These are phyloP conservation scores for Akanthomyces dipterigenus DNA, from an alignment of 2,329 filamentous ascomycete genomes.

Conservation along the genomic window DNA sequence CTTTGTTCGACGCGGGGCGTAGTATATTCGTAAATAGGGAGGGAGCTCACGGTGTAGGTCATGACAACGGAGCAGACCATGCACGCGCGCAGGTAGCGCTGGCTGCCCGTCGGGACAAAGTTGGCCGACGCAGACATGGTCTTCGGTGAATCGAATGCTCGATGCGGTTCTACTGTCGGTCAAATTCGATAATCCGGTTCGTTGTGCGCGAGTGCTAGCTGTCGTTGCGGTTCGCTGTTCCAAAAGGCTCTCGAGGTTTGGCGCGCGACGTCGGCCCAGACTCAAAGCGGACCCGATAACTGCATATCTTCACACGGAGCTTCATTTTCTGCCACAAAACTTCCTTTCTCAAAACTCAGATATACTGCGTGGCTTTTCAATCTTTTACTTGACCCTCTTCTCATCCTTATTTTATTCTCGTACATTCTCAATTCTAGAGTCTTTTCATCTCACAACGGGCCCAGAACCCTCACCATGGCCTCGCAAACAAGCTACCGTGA, in stretches of 20 bases:
- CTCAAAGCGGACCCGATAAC: slow-evolving; percentile 8
- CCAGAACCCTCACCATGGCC: background rate
- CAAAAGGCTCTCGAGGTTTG: background rate
- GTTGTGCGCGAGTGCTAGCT: background rate
- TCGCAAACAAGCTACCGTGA: slow-evolving; percentile 18
- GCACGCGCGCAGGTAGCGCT: slow-evolving; percentile 87
- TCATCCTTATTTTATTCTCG: background rate
- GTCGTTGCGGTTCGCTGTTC: background rate
- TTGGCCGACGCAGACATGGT: slow-evolving; percentile 41
- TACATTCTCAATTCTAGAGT: background rate
- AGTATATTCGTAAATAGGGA: background rate
- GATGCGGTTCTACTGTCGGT: background rate
- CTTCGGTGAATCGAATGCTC: background rate
- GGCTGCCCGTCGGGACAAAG: slow-evolving; percentile 67
- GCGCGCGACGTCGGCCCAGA: background rate
- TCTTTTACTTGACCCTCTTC: background rate
- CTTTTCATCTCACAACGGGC: background rate
- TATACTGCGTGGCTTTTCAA: background rate
- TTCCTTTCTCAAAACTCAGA: background rate
- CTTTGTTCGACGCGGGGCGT: background rate
- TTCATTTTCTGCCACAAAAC: background rate
- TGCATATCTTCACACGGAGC: slow-evolving; percentile 1
- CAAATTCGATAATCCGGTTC: background rate
- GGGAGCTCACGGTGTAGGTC: slow-evolving; percentile 57
- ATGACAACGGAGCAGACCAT: slow-evolving; percentile 98